Base-by-base conservation (phyloP, 2,329 filamentous ascomycete genomes). In the Venturiaceae sp. region DNA sequence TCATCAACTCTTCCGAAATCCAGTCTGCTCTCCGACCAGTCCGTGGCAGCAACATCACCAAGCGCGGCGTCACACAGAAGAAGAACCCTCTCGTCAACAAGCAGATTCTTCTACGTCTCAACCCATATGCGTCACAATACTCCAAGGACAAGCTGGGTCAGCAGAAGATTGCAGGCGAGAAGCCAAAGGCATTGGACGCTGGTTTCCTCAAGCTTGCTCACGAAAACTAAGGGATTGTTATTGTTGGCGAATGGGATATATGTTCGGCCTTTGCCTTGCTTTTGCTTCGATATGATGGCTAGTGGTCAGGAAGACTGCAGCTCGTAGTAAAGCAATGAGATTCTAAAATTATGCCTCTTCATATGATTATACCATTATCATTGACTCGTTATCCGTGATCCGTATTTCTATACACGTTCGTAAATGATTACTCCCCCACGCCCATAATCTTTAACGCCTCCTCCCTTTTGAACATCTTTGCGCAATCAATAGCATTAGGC, bases 41-140 rank as follows among this genome's bases (percentile, higher is more conserved):
- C 77, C 94, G 92, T 83, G 94, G 94, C 69, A 85, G 87, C 68
- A 85, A 90, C 73, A 79, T 85, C 73, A 95, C 91, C 78, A 96
- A 96, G 86, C 90, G 94, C 74, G 80, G 82, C 67, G 80, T 83
- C 72, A 90, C 96, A 67, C 92, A 96, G 85, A 99, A 99, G 91
- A 97, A 97, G 92, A 99, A 99, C 85, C 94, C 94, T 72, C 91
- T 99, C 68, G 83, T 83, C 80, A 99, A 99, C 88, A 95, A 91
- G 86, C 94, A 97, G 84, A 88, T 99, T 67, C 85, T 96, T 79
- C 88, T 99, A 74, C 88, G 94, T 72, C 88, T 99, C 77, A 99
- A 99, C 87, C 94, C 94, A 64, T 99, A 99, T 80, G 92, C 94
- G 68, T 82, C 87, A 69, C 86, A 89, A 64, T 99, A 95, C 80